Conservation (phyloP, 257 asterid species). For the Solanum pennellii region DNA sequence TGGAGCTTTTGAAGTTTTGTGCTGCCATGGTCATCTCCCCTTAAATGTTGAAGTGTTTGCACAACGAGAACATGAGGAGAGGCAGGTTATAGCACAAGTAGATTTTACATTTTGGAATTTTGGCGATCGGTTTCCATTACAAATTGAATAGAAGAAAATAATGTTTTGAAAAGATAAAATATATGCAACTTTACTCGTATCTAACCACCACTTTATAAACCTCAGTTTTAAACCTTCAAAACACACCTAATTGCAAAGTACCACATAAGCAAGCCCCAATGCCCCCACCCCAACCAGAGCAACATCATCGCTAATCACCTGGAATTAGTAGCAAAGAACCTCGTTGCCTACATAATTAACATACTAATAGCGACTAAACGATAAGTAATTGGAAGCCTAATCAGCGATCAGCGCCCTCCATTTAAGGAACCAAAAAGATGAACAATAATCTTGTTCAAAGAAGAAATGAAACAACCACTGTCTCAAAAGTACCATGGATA, state of each 20-base stretch:
- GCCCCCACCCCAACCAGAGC: background rate
- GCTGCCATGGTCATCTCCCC: slow-evolving; percentile 7
- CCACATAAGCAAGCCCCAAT: background rate
- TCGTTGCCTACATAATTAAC: background rate
- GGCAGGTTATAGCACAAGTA: background rate
- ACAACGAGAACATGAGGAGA: background rate
- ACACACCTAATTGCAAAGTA: background rate
- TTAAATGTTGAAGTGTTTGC: background rate
- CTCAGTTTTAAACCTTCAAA: background rate
- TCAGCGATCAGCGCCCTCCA: background rate
- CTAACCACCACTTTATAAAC: background rate
- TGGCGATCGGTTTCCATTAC: background rate
- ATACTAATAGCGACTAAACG: background rate
- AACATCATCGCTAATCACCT: background rate
- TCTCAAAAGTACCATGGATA: background rate
- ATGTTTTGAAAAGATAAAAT: too few species aligned
- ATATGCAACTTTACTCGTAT: too few species aligned
- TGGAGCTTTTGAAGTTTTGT: slow-evolving; percentile 9
- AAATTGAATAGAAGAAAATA: too few species aligned
- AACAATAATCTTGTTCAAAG: background rate
- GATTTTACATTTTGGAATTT: background rate
- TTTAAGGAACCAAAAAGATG: background rate
- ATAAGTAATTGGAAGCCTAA: background rate
- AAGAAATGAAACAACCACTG: background rate
- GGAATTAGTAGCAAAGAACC: background rate